Base-by-base conservation (phyloP, 352 stramenopile species). In the Phytopythium oedochilum region DNA sequence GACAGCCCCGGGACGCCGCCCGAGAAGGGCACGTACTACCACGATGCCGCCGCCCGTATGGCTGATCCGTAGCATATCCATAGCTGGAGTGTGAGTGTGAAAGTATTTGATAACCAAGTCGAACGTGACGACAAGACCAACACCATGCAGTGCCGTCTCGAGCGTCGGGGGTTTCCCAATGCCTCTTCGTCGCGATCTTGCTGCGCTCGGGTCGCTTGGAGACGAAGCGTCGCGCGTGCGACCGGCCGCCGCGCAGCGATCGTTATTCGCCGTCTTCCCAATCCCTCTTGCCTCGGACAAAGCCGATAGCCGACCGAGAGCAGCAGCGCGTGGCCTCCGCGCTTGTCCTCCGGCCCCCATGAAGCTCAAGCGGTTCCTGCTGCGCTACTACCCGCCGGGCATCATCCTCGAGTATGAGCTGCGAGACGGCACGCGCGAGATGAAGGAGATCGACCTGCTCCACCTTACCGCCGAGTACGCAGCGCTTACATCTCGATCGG, bases 391-490 rank as follows among this genome's bases (percentile, higher is more conserved):
- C 62, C 94, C 94, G 54, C 94, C 93, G 32, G 88, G 93, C 11
- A 97, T 98, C 69, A 97, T 98, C 59, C 80, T 98, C 57, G 94
- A 98, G 72, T 98, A 98, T 68, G 93, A 98, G 62, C 65, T 96
- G 35, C 81, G 91, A 36, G 93, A 98, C 69, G 92, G 89, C 61
- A 97, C 86, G 26, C 73, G 88, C 50, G 88, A 97, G 60, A 96
- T 96, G 78, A 98, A 98, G 61, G 89, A 97, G 66, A 98, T 98
- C 49, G 90, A 98, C 63, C 66, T 98, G 34, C 66, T 98, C 34
- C 89, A 98, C 38, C 79, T 98, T 28, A 97, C 90, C 5, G 86
- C 87, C 40, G 90, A 97, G 81, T 97, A 78, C 26, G 53, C 17
- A 31, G 12, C 29, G 11, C 32, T 7, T 0, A 12, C 17, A 34